Evolutionary conservation across 129 eudicot genomes (phyloP), one percentile per base, ranked within the genome.

Genomic region (Pseudognaphalium luteoalbum): DNA sequence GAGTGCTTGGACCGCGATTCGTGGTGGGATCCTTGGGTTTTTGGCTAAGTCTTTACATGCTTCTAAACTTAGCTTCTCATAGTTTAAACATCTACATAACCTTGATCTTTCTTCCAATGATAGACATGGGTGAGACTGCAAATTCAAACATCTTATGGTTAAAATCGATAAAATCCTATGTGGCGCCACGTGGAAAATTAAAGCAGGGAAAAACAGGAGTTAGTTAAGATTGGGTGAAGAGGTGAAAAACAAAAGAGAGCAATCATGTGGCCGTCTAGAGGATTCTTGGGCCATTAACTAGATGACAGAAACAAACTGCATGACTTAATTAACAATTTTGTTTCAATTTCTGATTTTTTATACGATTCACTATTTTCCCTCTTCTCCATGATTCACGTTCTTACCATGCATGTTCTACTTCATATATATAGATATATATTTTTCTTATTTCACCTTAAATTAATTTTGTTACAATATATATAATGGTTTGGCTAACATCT

Each of bases 1-100:
- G 16, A 93, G 95, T 35, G 98, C 98, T 82, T 90, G 86, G 33
- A 93, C 82, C 9, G 98, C 88, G 1, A 90, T 77, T 77, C 89
- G 64, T 42, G 97, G 97, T 50, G 98, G 97, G 60, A 88, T 90
- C 75, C 90, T 79, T 0, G 97, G 96, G 83, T 93, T 93, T 82
- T 88, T 90, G 37, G 98, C 98, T 1, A 93, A 86, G 74, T 93
- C 97, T 72, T 93, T 93, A 88, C 97, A 93, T 54, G 96, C 89
- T 85, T 93, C 96, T 3, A 93, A 79, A 73, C 89, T 86, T 62
- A 93, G 89, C 82, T 93, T 93, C 71, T 88, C 92, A 54, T 83
- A 90, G 81, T 88, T 93, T 14, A 93, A 78, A 56, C 98, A 93
- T 69, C 95, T 81, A 59, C 98, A 93, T 82, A 93, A 71, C 68